A percentile compares a stretch with the other conserved stretches of the same genome.
These are phyloP conservation scores for Metahyphopichia silvanorum DNA, from an alignment of 805 yeast species.

Conservation along the genomic window DNA sequence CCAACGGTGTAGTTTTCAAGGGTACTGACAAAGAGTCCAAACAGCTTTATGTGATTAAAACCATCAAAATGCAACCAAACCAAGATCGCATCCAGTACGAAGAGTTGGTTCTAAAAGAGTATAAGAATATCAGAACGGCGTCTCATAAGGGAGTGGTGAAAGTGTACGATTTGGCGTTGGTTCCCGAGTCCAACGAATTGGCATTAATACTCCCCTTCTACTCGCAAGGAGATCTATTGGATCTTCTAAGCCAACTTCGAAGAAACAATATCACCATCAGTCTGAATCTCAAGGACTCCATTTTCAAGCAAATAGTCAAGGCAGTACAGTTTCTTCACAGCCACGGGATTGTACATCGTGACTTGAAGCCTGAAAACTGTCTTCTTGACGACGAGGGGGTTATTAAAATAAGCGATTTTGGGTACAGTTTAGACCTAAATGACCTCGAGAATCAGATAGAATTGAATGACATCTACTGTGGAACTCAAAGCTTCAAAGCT, in stretches of 20 bases:
- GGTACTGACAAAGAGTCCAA: constrained; percentile 21
- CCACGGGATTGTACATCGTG: constrained; percentile 45
- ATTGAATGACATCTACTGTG: constrained; percentile 30
- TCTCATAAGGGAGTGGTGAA: constrained; percentile 27
- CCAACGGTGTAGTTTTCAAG: constrained; percentile 36
- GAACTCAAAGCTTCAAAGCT: constrained; percentile 53
- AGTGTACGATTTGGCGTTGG: constrained; percentile 21
- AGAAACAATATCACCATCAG: constrained; percentile 26
- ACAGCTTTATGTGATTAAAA: constrained; percentile 25
- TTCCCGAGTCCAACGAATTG: constrained; percentile 13
- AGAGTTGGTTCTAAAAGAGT: constrained; percentile 26
- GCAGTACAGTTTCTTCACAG: constrained; percentile 46
- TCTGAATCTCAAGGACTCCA: constrained; percentile 37
- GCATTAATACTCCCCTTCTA: constrained; percentile 42
- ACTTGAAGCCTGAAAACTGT: constrained; percentile 54
- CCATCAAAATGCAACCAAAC: constrained; percentile 18
- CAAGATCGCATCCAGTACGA: constrained; percentile 10
- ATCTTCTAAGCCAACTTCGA: constrained; percentile 38
- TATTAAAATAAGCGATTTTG: constrained; percentile 49
- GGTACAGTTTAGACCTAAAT: constrained; percentile 41
- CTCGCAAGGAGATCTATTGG: constrained; percentile 47
- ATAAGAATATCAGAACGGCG: constrained; percentile 17
- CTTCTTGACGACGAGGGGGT: constrained; percentile 44
- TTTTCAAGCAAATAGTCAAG: constrained; percentile 44
- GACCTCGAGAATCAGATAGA: constrained; percentile 14